Evolutionary conservation across 441 rosid species (phyloP).

Genomic region (Brassica balearica): DNA sequence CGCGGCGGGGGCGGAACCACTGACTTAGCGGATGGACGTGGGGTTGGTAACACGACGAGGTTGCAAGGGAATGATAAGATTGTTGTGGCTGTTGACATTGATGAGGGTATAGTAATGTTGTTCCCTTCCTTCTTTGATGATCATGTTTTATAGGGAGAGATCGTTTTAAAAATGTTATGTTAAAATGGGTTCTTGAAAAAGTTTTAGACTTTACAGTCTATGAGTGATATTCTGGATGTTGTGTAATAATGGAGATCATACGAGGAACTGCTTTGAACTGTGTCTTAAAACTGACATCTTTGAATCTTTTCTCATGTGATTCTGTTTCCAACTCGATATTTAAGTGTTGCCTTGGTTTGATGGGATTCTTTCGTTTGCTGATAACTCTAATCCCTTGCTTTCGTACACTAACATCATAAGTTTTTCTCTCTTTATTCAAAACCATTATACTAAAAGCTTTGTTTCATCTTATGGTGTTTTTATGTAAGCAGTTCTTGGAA

Average conservation of each 20-base stretch:
- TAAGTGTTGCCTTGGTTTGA: conserved; percentile 16
- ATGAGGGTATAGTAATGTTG: conserved; percentile 77
- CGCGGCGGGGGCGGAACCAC: too few relatives aligned
- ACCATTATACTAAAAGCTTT: too few relatives aligned
- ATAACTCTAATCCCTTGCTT: not conserved
- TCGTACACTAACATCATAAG: not conserved
- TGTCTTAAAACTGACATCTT: not conserved
- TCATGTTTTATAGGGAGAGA: not conserved
- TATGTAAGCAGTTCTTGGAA: conserved; percentile 78
- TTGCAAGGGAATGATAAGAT: conserved; percentile 59
- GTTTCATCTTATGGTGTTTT: conserved; percentile 33
- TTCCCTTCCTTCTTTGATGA: not conserved
- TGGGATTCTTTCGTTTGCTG: not conserved
- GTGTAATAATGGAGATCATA: not conserved
- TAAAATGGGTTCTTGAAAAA: not conserved
- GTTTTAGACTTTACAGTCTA: not conserved
- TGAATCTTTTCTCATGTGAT: not conserved
- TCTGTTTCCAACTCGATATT: conserved; percentile 15
- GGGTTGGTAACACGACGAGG: conserved; percentile 46
- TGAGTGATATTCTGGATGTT: not conserved
- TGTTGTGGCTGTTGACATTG: conserved; percentile 93
- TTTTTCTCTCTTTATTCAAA: not conserved
- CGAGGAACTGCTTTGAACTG: conserved; percentile 7
- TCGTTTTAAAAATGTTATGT: not conserved
- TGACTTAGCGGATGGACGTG: too few relatives aligned